Conservation (phyloP, 208 protist genomes). For the Wallacemonas sp. region DNA sequence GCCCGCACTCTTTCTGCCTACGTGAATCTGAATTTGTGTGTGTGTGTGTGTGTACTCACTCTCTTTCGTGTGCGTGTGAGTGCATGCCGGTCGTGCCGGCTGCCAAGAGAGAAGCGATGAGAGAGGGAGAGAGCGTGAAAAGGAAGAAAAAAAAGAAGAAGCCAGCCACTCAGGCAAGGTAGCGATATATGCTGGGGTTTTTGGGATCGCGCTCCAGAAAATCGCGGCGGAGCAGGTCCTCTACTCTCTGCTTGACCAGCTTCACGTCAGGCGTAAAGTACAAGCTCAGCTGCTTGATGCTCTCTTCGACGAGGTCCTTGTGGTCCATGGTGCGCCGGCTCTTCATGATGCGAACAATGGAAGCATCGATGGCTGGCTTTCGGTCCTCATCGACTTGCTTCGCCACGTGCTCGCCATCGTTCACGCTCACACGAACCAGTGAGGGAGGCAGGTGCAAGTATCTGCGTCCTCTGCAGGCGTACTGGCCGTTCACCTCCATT, state of each 20-base stretch:
- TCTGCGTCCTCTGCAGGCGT: conserved; percentile 34
- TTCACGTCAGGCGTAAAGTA: conserved; percentile 69
- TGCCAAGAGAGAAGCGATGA: too few species aligned
- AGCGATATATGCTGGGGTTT: conserved; percentile 56
- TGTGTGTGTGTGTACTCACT: conserved; percentile 7
- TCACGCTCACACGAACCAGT: conserved; percentile 34
- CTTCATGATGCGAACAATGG: conserved; percentile 88
- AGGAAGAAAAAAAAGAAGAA: background rate
- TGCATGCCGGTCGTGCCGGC: too few species aligned
- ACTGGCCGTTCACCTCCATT: conserved; percentile 64
- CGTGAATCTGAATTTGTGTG: conserved; percentile 14
- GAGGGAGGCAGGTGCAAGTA: conserved; percentile 56
- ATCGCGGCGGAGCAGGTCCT: conserved; percentile 80
- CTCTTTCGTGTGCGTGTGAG: too few species aligned
- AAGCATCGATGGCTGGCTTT: conserved; percentile 79
- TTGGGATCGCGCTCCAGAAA: conserved; percentile 76
- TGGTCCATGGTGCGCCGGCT: conserved; percentile 63
- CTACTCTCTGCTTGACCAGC: conserved; percentile 84
- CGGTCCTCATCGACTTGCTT: conserved; percentile 68
- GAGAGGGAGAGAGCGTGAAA: background rate
- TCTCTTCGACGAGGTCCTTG: conserved; percentile 67
- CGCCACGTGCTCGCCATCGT: conserved; percentile 36
- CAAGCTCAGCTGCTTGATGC: conserved; percentile 55
- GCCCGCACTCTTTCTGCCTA: too few species aligned
- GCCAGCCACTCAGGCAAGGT: conserved; percentile 47